Evolutionary conservation across 129 eudicot species (phyloP).

Genomic region (Apium graveolens): DNA sequence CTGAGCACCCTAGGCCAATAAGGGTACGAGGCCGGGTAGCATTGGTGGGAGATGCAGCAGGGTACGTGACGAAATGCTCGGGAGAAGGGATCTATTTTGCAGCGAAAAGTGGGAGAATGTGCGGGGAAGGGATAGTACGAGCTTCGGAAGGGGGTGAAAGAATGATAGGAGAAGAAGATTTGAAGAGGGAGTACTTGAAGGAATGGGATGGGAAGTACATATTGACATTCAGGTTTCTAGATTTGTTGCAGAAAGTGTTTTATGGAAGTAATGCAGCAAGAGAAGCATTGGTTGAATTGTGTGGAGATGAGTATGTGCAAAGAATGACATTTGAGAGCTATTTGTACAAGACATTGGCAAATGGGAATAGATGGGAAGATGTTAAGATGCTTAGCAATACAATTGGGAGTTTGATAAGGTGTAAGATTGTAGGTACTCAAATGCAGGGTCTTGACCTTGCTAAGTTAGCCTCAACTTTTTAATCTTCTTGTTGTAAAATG

Average conservation of each 20-base stretch:
- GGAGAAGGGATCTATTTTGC: slow-evolving; percentile 67
- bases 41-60: slow-evolving; percentile 60
- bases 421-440: slow-evolving; percentile 30
- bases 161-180: slow-evolving; percentile 44
- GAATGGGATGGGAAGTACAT: slow-evolving; percentile 50
- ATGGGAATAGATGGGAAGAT: slow-evolving; percentile 38
- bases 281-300: slow-evolving; percentile 17
- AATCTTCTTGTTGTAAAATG: background rate
- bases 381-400: slow-evolving; percentile 35
- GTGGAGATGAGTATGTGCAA: slow-evolving; percentile 21
- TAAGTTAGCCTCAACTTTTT: background rate
- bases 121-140: slow-evolving; percentile 55
- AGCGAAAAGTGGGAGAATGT: slow-evolving; percentile 51
- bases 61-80: slow-evolving; percentile 64
- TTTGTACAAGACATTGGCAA: slow-evolving; percentile 44
- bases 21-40: slow-evolving; percentile 54
- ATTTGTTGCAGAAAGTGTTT: slow-evolving; percentile 52
- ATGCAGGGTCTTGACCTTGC: slow-evolving; percentile 14
- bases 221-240: slow-evolving; percentile 40
- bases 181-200: slow-evolving; percentile 56
- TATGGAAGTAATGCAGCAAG: slow-evolving; percentile 30
- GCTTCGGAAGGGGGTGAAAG: slow-evolving; percentile 47
- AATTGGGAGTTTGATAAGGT: slow-evolving; percentile 43
- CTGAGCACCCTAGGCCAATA: slow-evolving; percentile 56
- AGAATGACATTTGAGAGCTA: slow-evolving; percentile 26